phyloP scores from a whole-genome alignment of 2,329 filamentous ascomycete genomes.

The Colletotrichum horii region DNA sequence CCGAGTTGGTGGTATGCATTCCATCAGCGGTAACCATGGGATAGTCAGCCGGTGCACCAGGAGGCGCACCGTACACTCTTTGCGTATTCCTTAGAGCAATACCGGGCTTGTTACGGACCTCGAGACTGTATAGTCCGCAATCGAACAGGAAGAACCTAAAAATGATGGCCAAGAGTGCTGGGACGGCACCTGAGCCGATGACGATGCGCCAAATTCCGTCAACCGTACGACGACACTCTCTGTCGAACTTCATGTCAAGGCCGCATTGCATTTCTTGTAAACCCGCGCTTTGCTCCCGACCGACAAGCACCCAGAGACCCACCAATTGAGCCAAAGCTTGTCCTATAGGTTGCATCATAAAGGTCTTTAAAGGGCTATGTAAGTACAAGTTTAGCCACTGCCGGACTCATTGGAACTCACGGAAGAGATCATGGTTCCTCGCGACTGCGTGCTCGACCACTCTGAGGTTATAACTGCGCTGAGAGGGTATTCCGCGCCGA shows the following conservation, averaged over 20 bases:
- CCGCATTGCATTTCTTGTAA: conserved; percentile 53
- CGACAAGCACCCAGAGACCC: conserved; percentile 57
- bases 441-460: conserved; percentile 66
- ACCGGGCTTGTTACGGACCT: conserved; percentile 66
- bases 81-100: conserved; percentile 65
- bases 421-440: conserved; percentile 70
- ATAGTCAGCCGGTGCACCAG: conserved; percentile 25
- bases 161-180: conserved; percentile 66
- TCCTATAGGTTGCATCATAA: conserved; percentile 73
- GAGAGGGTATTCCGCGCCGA: conserved; percentile 73
- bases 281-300: conserved; percentile 45
- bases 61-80: conserved; percentile 55
- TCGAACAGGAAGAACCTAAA: conserved; percentile 73
- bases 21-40: conserved; percentile 32
- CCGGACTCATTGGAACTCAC: conserved; percentile 38
- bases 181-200: conserved; percentile 68
- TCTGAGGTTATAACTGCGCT: conserved; percentile 72
- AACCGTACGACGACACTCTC: conserved; percentile 50
- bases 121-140: conserved; percentile 68
- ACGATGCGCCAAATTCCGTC: conserved; percentile 73
- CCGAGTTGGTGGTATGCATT: conserved; percentile 36
- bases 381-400: background rate
- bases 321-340: conserved; percentile 70
- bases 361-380: conserved; percentile 31
- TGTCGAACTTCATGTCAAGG: conserved; percentile 47